phyloP scores from a whole-genome alignment of 2,329 filamentous ascomycete genomes.

The Hypoxylon sp. region DNA sequence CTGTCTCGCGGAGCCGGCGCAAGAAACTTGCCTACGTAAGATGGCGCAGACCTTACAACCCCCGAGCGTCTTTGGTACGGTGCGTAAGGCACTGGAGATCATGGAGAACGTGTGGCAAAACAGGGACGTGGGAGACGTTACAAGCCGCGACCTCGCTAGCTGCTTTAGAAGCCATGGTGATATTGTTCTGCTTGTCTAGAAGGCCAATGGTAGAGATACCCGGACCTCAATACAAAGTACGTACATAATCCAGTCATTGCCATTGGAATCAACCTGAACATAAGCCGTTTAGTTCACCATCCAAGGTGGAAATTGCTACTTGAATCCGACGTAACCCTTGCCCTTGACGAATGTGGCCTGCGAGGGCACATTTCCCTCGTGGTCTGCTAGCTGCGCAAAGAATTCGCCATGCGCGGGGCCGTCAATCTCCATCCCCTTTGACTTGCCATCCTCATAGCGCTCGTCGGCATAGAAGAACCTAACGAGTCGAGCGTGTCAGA shows the following conservation, averaged over 20 bases:
- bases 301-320: constrained; percentile 1
- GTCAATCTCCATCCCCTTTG: constrained; percentile 39
- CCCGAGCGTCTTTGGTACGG: constrained; percentile 53
- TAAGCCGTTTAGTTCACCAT: background rate
- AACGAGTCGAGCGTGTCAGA: background rate
- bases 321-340: constrained; percentile 44
- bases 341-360: constrained; percentile 48
- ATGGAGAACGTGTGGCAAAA: constrained; percentile 48
- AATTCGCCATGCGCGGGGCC: constrained; percentile 48
- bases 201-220: background rate
- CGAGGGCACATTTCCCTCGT: constrained; percentile 44
- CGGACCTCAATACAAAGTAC: background rate
- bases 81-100: constrained; percentile 47
- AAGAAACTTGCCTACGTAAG: constrained; percentile 53
- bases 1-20: constrained; percentile 48
- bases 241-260: background rate
- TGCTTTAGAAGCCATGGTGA: constrained; percentile 44
- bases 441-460: constrained; percentile 43
- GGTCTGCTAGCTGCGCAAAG: constrained; percentile 43
- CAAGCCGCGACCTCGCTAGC: constrained; percentile 40
- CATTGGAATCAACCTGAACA: background rate
- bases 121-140: constrained; percentile 17
- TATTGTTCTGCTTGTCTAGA: constrained; percentile 43
- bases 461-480: constrained; percentile 52
- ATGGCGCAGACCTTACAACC: constrained; percentile 52